Base-by-base conservation (phyloP, 177 flowering plant species). In the Tripterygium wilfordii region DNA sequence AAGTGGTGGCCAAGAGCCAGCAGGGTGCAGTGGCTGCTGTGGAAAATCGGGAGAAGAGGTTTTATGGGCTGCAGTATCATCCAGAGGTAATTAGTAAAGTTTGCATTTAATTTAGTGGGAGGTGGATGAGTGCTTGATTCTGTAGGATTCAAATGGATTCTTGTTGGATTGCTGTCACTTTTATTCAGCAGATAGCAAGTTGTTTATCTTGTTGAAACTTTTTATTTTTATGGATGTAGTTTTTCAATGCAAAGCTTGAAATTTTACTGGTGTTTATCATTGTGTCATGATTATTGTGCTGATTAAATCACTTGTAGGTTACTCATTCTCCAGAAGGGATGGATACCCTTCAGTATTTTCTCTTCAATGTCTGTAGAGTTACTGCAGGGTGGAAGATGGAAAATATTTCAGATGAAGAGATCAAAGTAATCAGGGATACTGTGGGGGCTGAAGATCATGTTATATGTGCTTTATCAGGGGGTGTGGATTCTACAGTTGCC, bases 401-500 rank as follows among this genome's bases (percentile, higher is more conserved):
- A 66, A 80, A 86, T 72, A 75, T 92, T 17, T 23, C 85, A 54
- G 85, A 89, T 27, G 89, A 89, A 65, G 95, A 92, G 66, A 63
- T 89, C 35, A 82, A 79, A 61, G 72, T 69, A 58, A 83, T 94
- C 45, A 83, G 69, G 15, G 62, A 25, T 4, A 65, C 62, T 21
- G 95, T 89, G 20, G 88, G 78, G 10, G 53, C 75, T 50, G 79
- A 86, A 19, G 99, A 86, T 49, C 95, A 84, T 75, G 97, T 94
- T 48, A 94, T 94, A 2, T 94, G 97, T 71, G 97, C 97, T 0
- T 57, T 94, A 48, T 94, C 97, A 10, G 99, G 99, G 8, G 99
- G 97, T 43, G 97, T 94, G 19, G 97, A 94, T 75, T 94, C 99
- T 21, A 74, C 99, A 0, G 99, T 94, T 61, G 96, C 97, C 10